phyloP scores from a whole-genome alignment of 805 yeast genomes.

The Maudiozyma turicensis region DNA sequence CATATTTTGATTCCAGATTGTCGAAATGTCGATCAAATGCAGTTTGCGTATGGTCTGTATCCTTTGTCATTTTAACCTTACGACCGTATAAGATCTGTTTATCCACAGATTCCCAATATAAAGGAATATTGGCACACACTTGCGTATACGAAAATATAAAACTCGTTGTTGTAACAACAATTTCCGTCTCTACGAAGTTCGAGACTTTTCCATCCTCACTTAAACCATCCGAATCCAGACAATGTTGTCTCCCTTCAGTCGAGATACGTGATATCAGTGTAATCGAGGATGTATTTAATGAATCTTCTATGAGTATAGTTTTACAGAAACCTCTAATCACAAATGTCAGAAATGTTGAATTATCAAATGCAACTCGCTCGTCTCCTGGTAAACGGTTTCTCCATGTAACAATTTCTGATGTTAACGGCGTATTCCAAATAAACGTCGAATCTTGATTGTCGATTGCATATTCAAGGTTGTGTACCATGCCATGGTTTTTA shows the following conservation, averaged over 20 bases:
- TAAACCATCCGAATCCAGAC: slow-evolving; percentile 78
- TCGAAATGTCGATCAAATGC: slow-evolving; percentile 79
- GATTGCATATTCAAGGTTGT: slow-evolving; percentile 30
- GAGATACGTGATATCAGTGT: slow-evolving; percentile 85
- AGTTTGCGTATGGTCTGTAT: slow-evolving; percentile 76
- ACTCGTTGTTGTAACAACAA: slow-evolving; percentile 45
- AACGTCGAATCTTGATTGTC: slow-evolving; percentile 60
- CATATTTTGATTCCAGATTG: slow-evolving; percentile 60
- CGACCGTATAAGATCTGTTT: slow-evolving; percentile 61
- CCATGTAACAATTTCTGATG: slow-evolving; percentile 66
- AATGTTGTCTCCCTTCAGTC: slow-evolving; percentile 79
- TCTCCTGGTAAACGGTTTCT: slow-evolving; percentile 54
- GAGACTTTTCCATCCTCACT: slow-evolving; percentile 92
- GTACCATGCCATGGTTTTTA: slow-evolving; percentile 56
- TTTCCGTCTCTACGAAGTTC: slow-evolving; percentile 83
- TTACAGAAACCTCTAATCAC: slow-evolving; percentile 89
- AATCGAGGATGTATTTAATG: slow-evolving; percentile 31
- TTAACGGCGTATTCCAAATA: slow-evolving; percentile 87
- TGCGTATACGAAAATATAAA: slow-evolving; percentile 68
- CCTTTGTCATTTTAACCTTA: slow-evolving; percentile 69
- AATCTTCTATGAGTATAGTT: slow-evolving; percentile 33
- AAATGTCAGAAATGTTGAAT: slow-evolving; percentile 64
- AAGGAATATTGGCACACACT: slow-evolving; percentile 84
- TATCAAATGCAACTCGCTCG: slow-evolving; percentile 52
- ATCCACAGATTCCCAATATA: slow-evolving; percentile 87